Evolutionary conservation across 2,329 filamentous ascomycete genomes (phyloP).

Genomic region (Chalara sp.): DNA sequence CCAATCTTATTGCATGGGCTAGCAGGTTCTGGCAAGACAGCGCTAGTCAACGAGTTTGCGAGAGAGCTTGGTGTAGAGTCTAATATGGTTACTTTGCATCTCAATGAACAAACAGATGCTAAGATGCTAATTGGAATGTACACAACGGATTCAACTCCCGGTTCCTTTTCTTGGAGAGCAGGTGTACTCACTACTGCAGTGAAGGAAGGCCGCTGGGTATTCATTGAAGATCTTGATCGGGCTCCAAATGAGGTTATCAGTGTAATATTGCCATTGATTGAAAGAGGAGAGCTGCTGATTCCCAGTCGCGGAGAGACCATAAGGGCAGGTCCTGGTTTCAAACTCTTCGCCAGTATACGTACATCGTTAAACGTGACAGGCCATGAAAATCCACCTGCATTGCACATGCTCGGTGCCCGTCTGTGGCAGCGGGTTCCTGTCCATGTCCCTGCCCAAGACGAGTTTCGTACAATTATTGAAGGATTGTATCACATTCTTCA

Average conservation of each 20-base stretch:
- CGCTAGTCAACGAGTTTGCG: conserved; percentile 75
- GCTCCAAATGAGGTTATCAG: conserved; percentile 94
- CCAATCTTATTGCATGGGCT: conserved; percentile 78
- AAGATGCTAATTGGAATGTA: conserved; percentile 96
- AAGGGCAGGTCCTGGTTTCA: conserved; percentile 76
- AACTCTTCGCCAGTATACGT: conserved; percentile 85
- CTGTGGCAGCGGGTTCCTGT: conserved; percentile 80
- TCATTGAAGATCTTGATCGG: conserved; percentile 94
- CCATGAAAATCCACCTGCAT: conserved; percentile 57
- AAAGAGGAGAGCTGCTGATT: conserved; percentile 84
- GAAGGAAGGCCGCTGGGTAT: conserved; percentile 87
- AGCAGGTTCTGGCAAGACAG: conserved; percentile 86
- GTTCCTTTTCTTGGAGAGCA: conserved; percentile 85
- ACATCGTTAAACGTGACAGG: conserved; percentile 65
- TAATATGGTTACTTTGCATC: conserved; percentile 84
- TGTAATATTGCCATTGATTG: conserved; percentile 84
- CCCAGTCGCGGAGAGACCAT: conserved; percentile 84
- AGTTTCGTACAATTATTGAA: conserved; percentile 69
- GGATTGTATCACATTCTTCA: conserved; percentile 64
- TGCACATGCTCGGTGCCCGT: conserved; percentile 69
- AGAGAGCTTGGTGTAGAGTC: conserved; percentile 70
- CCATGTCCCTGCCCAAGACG: conserved; percentile 55
- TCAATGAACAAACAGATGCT: conserved; percentile 97
- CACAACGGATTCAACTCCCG: conserved; percentile 78
- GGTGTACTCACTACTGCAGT: conserved; percentile 93